These are phyloP conservation scores for Termitomyces eurrhizus DNA, from an alignment of 768 basidiomycete species.

Conservation along the genomic window DNA sequence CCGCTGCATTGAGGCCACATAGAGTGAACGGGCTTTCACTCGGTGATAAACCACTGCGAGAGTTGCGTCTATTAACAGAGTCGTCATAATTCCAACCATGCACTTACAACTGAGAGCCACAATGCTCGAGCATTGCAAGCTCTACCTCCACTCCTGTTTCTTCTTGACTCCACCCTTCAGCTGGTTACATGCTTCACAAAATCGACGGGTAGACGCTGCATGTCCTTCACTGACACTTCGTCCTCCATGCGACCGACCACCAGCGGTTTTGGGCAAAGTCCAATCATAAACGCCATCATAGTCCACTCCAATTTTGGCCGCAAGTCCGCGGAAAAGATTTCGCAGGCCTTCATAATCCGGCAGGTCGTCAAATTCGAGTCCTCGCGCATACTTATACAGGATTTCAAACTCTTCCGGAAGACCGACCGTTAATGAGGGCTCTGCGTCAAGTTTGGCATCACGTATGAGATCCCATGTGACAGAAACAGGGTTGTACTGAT, in stretches of 20 bases:
- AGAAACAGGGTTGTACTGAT: constrained; percentile 50
- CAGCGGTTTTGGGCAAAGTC: constrained; percentile 25
- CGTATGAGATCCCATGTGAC: constrained; percentile 77
- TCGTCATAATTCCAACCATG: background rate
- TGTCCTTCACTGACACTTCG: constrained; percentile 19
- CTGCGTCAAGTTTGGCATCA: constrained; percentile 64
- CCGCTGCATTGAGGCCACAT: background rate
- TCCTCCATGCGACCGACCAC: constrained; percentile 15
- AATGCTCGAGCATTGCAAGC: background rate
- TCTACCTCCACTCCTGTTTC: constrained; percentile 17
- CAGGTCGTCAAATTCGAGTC: constrained; percentile 82
- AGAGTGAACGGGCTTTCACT: background rate
- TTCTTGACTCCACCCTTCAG: constrained; percentile 16
- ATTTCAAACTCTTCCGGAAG: constrained; percentile 81
- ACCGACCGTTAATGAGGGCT: constrained; percentile 66
- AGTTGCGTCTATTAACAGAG: background rate
- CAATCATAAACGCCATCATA: constrained; percentile 51
- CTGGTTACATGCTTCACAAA: constrained; percentile 39
- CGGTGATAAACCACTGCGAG: background rate
- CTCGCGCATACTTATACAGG: constrained; percentile 75
- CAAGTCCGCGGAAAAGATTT: constrained; percentile 62
- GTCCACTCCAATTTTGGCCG: constrained; percentile 47
- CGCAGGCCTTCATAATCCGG: constrained; percentile 86
- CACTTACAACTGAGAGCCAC: constrained; percentile 7
- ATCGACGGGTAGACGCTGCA: constrained; percentile 21